A percentile compares a stretch with the other conserved stretches of the same genome.
These are phyloP conservation scores for Endocalyx cinctus DNA, from an alignment of 2,329 filamentous ascomycete species.

Conservation along the genomic window DNA sequence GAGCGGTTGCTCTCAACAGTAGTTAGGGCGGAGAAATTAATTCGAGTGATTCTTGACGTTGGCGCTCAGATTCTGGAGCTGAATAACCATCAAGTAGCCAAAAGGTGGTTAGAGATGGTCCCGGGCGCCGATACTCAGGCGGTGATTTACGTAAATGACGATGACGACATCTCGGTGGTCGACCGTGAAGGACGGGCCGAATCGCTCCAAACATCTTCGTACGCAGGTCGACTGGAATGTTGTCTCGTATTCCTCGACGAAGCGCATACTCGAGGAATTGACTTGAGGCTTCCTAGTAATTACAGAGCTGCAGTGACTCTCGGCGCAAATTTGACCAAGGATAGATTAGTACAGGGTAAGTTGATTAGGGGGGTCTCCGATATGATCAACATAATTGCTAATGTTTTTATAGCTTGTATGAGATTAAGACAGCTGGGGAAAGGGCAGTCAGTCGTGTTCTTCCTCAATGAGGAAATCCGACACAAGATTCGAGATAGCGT, in stretches of 20 bases:
- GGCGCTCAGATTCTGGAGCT: neutral
- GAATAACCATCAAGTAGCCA: neutral
- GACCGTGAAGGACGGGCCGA: neutral
- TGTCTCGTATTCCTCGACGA: neutral
- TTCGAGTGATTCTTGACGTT: neutral
- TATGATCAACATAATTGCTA: constrained; percentile 5
- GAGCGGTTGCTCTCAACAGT: neutral
- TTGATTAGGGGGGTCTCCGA: too few species aligned
- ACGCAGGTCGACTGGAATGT: neutral
- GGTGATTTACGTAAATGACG: neutral
- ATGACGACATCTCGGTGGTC: neutral
- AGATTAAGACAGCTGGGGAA: constrained; percentile 62
- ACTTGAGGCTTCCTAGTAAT: neutral
- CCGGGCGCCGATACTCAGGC: neutral
- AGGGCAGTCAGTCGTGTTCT: constrained; percentile 61
- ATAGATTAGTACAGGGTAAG: constrained; percentile 62
- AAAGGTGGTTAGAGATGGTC: neutral
- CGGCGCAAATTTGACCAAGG: constrained; percentile 57
- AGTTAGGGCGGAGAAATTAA: neutral
- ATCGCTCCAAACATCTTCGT: neutral
- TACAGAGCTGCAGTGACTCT: neutral
- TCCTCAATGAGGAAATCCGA: constrained; percentile 53
- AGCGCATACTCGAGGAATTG: neutral
- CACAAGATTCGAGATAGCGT: constrained; percentile 39
- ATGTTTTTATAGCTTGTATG: constrained; percentile 52